Percentiles rank a stretch among this genome's conserved stretches.
Evolutionary conservation across 352 stramenopile species (phyloP).

Genomic region (Phytophthora kernoviae): DNA sequence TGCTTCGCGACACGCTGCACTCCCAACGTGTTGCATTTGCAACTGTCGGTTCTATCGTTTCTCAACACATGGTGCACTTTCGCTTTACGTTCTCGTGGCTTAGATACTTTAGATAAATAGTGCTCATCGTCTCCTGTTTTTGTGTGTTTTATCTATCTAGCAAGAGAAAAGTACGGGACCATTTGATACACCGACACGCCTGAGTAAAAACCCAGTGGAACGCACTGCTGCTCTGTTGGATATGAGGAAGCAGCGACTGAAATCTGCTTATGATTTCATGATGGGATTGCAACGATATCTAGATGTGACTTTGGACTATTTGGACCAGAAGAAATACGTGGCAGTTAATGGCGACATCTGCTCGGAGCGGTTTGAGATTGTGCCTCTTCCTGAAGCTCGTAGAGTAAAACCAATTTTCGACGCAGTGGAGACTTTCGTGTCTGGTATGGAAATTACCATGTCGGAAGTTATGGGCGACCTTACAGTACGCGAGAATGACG

Average conservation of each 20-base stretch:
- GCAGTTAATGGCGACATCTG: conserved; percentile 41
- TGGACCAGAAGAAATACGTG: conserved; percentile 46
- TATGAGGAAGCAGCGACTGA: conserved; percentile 40
- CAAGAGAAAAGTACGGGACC: conserved; percentile 24
- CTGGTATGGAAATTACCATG: conserved; percentile 48
- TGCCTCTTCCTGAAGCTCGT: conserved; percentile 22
- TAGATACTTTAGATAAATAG: neutral
- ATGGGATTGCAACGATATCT: conserved; percentile 39
- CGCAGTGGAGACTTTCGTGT: conserved; percentile 34
- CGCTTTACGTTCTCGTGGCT: neutral
- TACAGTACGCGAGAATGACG: conserved; percentile 46
- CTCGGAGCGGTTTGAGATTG: conserved; percentile 45
- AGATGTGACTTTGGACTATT: conserved; percentile 36
- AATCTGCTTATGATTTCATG: conserved; percentile 43
- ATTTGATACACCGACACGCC: conserved; percentile 27
- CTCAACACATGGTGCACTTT: conserved; percentile 26
- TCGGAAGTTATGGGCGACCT: conserved; percentile 44
- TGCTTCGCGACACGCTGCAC: conserved; percentile 28
- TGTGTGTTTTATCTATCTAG: conserved; percentile 4
- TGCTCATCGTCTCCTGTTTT: neutral
- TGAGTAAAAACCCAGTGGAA: conserved; percentile 25
- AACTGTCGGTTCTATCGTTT: conserved; percentile 24
- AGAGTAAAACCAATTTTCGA: conserved; percentile 43
- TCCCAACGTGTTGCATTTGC: conserved; percentile 29
- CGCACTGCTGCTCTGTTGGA: conserved; percentile 16